A percentile compares a stretch with the other conserved stretches of the same genome.
Evolutionary conservation across 2,329 filamentous ascomycete species (phyloP).

Genomic region (Colletotrichum sp.): DNA sequence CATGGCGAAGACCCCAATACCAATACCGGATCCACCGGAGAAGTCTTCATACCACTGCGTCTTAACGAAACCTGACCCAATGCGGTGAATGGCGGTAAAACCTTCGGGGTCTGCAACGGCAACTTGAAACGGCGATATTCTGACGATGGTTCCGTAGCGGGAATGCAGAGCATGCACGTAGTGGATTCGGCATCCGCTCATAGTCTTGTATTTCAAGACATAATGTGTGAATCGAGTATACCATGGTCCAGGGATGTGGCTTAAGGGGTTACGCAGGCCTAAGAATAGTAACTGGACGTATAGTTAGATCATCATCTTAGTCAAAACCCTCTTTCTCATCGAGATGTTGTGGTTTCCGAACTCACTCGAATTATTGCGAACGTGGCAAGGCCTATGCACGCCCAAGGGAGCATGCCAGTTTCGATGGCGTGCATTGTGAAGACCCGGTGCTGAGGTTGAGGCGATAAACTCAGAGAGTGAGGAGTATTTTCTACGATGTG

Average conservation of each 20-base stretch:
- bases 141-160: background rate
- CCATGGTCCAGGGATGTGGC: background rate
- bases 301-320: accelerated
- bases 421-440: background rate
- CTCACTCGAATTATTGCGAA: background rate
- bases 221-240: background rate
- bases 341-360: background rate
- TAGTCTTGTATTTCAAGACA: background rate
- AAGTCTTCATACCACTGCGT: background rate
- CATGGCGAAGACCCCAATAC: background rate
- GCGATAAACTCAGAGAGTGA: background rate
- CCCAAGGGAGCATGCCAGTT: background rate
- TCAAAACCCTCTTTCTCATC: accelerated
- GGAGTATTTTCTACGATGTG: accelerated
- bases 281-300: background rate
- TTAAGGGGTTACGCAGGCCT: background rate
- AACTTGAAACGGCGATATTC: background rate
- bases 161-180: background rate
- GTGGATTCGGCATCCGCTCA: background rate
- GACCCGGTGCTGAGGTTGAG: background rate
- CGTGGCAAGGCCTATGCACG: background rate
- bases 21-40: background rate
- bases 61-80: background rate
- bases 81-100: background rate
- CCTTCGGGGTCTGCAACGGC: background rate